phyloP scores from a whole-genome alignment of 306 rosid species.

The Boehmeria nivea region DNA sequence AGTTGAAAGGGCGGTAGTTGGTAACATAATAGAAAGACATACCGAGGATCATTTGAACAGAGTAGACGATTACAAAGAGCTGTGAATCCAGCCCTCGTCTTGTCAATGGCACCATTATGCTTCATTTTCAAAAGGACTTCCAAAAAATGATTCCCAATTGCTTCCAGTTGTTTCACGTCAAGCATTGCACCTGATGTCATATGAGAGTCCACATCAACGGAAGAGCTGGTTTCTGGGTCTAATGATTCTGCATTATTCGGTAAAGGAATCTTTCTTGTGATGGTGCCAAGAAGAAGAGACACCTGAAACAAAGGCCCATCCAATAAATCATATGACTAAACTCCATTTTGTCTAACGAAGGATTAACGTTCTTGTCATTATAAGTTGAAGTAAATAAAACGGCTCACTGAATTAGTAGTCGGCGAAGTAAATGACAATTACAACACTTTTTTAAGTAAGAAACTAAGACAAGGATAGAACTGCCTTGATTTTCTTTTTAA shows the following conservation, averaged over 20 bases:
- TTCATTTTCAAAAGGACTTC: conserved; percentile 98
- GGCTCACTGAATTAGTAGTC: neutral
- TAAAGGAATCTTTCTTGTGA: conserved; percentile 83
- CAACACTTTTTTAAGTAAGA: neutral
- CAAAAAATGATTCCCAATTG: conserved; percentile 85
- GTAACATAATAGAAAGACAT: conserved; percentile 8
- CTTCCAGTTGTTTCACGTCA: conserved; percentile 75
- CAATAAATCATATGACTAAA: conserved; percentile 5
- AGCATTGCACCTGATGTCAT: conserved; percentile 51
- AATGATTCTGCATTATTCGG: conserved; percentile 47
- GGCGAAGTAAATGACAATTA: neutral
- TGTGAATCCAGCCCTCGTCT: conserved; percentile 97
- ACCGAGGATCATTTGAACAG: conserved; percentile 86
- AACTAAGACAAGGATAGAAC: conserved; percentile 8
- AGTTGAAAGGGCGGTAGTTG: conserved; percentile 1
- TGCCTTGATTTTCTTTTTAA: neutral
- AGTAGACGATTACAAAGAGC: conserved; percentile 96
- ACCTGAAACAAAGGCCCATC: conserved; percentile 48
- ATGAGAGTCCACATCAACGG: conserved; percentile 26
- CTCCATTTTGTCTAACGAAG: neutral
- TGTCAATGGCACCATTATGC: conserved; percentile 98
- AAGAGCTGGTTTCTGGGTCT: conserved; percentile 29
- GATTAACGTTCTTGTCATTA: neutral
- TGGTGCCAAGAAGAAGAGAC: conserved; percentile 94
- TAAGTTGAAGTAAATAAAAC: neutral